phyloP scores from a whole-genome alignment of 169 alveolate genomes.

The Perkinsus marinus region DNA sequence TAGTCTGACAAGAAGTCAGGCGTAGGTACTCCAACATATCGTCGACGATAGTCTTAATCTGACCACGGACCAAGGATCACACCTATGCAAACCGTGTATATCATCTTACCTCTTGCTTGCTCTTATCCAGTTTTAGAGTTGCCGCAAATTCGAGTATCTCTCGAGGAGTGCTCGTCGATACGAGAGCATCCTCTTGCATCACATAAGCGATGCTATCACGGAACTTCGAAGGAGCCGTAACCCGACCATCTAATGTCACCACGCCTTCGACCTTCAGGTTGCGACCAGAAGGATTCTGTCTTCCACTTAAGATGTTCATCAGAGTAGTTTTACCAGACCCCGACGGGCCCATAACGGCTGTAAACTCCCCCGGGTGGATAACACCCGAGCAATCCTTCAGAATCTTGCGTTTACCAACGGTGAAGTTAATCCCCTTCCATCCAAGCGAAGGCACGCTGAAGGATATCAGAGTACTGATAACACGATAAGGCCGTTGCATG shows the following conservation, averaged over 20 bases:
- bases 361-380: conserved; percentile 38
- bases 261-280: conserved; percentile 4
- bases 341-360: conserved; percentile 36
- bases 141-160: conserved; percentile 62
- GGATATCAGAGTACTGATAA: background rate
- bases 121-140: conserved; percentile 17
- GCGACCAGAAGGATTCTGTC: conserved; percentile 12
- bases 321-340: conserved; percentile 80
- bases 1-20: conserved; percentile 27
- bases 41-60: background rate
- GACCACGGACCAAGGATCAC: background rate
- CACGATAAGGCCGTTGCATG: background rate
- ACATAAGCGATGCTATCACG: conserved; percentile 41
- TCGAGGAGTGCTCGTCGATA: conserved; percentile 47
- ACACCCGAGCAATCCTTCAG: background rate
- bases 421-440: background rate
- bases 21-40: conserved; percentile 22
- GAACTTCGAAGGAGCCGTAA: conserved; percentile 7
- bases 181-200: conserved; percentile 53
- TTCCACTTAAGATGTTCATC: conserved; percentile 58
- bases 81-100: background rate
- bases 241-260: conserved; percentile 14
- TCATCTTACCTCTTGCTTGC: background rate
- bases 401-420: background rate
- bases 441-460: background rate